Base-by-base conservation (phyloP, 352 stramenopile genomes). In the Pythium phragmitis region DNA sequence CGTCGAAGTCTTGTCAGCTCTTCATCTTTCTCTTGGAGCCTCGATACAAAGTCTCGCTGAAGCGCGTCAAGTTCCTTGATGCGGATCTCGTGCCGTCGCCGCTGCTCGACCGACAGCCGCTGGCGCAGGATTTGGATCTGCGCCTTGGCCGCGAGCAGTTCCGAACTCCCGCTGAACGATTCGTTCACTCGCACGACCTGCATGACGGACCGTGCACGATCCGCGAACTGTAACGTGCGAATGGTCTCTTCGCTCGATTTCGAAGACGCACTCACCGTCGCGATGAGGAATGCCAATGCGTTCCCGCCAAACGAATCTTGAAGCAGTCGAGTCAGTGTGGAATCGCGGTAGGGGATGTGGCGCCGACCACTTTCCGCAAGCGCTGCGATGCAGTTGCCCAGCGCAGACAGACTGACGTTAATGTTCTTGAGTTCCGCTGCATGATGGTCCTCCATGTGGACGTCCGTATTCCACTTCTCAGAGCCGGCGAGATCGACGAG, bases 321-420 rank as follows among this genome's bases (percentile, higher is more conserved):
- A 19, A 97, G 77, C 12, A 98, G 67, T 7, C 90, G 80, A 2
- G 89, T 97, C 26, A 97, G 68, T 9, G 87, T 96, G 33, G 91
- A 96, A 62, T 97, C 88, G 2, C 88, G 82, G 48, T 95, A 97
- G 21, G 92, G 92, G 59, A 98, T 96, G 64, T 97, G 92, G 52
- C 87, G 97, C 23, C 92, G 76, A 3, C 87, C 79, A 1, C 67
- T 43, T 37, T 92, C 85, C 0, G 78, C 82, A 0, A 98, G 69
- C 11, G 92, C 92, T 0, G 87, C 85, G 33, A 98, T 97, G 34
- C 94, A 96, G 61, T 98, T 96, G 5, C 92, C 92, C 0, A 98
- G 74, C 3, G 91, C 92, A 1, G 86, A 97, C 19, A 98, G 61
- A 37, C 80, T 95, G 46, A 87, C 88, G 70, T 98, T 98, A 67